A percentile compares a stretch with the other conserved stretches of the same genome.
These are phyloP conservation scores for Nakazawaea molendinolei DNA, from an alignment of 805 yeast species.

Conservation along the genomic window DNA sequence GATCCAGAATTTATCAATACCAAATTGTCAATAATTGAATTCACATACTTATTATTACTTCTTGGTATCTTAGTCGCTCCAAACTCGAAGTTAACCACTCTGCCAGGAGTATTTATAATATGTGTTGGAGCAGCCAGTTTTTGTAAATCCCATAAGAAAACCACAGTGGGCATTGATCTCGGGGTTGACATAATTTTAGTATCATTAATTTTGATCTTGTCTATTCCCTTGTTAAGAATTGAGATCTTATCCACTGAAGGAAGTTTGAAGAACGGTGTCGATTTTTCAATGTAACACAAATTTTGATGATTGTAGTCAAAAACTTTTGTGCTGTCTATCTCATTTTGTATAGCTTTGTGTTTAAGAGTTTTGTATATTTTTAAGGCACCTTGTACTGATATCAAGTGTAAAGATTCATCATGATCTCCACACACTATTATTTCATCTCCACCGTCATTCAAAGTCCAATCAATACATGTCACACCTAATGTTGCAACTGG, in stretches of 20 bases:
- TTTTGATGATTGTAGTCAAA: background rate
- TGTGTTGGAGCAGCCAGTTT: background rate
- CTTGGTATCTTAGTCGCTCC: too few relatives aligned
- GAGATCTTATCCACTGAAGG: background rate
- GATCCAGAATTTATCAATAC: conserved; percentile 4
- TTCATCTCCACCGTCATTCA: conserved; percentile 1
- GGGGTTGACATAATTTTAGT: too few relatives aligned
- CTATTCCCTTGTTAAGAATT: conserved; percentile 1
- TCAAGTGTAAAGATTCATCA: conserved; percentile 1
- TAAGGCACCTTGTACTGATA: conserved; percentile 1
- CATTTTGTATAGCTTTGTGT: background rate
- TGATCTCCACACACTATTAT: conserved; percentile 7
- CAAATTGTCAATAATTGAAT: conserved; percentile 1
- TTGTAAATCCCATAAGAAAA: conserved; percentile 7
- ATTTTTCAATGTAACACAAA: background rate
- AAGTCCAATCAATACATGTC: background rate
- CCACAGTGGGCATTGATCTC: conserved; percentile 9
- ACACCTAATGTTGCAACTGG: conserved; percentile 1
- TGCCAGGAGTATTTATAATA: conserved; percentile 2
- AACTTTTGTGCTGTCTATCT: background rate
- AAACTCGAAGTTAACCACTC: too few relatives aligned
- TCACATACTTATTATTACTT: background rate
- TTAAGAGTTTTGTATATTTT: background rate
- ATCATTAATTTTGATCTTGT: background rate
- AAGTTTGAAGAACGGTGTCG: background rate